Percentiles rank a stretch among this genome's conserved stretches.
Evolutionary conservation across 2,329 filamentous ascomycete genomes (phyloP).

Genomic region (Orbilia javanica): DNA sequence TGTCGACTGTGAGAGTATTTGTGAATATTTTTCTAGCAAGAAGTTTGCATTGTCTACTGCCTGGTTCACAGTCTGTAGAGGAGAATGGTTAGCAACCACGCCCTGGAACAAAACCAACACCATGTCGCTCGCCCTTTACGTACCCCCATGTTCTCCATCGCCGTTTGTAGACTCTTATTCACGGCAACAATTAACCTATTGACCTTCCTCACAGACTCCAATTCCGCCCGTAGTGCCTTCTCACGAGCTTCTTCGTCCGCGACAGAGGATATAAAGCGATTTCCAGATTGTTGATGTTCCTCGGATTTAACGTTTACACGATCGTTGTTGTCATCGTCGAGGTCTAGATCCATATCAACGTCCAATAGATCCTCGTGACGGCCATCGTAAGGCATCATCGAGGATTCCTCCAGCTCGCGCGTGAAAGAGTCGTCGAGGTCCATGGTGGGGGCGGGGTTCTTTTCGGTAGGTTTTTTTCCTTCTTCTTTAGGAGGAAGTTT

Average conservation of each 20-base stretch:
- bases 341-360: constrained; percentile 34
- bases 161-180: constrained; percentile 77
- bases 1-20: constrained; percentile 95
- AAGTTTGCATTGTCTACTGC: constrained; percentile 77
- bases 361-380: constrained; percentile 31
- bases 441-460: constrained; percentile 30
- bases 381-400: constrained; percentile 39
- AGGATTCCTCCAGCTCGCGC: constrained; percentile 54
- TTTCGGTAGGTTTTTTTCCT: background rate
- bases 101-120: background rate
- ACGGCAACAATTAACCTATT: constrained; percentile 88
- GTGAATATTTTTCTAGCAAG: constrained; percentile 93
- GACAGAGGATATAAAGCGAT: constrained; percentile 42
- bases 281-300: constrained; percentile 71
- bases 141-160: constrained; percentile 83
- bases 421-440: constrained; percentile 55
- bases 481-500: background rate
- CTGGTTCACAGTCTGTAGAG: constrained; percentile 50
- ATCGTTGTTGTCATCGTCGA: constrained; percentile 6
- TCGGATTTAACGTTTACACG: constrained; percentile 64
- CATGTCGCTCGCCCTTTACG: constrained; percentile 62
- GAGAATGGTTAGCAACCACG: constrained; percentile 34
- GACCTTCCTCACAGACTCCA: constrained; percentile 85
- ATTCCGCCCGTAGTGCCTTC: constrained; percentile 79
- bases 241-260: constrained; percentile 76